A percentile compares a stretch with the other conserved stretches of the same genome.
Evolutionary conservation across 1,139 yeast species (phyloP).

Genomic region (Geotrichum klebahnii): DNA sequence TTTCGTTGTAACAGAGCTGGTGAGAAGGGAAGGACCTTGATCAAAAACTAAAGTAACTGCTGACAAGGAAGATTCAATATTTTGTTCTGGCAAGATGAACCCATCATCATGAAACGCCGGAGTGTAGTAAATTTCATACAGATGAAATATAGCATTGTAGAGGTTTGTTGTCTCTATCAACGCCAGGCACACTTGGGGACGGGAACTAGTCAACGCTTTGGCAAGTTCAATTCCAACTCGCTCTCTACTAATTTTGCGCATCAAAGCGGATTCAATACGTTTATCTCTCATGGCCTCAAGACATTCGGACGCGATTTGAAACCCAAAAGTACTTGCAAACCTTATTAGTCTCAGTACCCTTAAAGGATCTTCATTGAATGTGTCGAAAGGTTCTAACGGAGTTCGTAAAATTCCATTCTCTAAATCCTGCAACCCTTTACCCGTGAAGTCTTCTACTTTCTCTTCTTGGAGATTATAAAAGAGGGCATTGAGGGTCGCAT

Average conservation of each 20-base stretch:
- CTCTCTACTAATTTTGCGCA: constrained; percentile 78
- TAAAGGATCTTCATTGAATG: constrained; percentile 90
- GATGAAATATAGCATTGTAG: constrained; percentile 54
- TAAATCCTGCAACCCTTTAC: constrained; percentile 67
- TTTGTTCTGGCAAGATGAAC: too few species aligned
- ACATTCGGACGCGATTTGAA: constrained; percentile 57
- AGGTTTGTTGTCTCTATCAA: constrained; percentile 55
- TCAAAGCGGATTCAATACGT: constrained; percentile 56
- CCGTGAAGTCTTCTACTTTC: constrained; percentile 79
- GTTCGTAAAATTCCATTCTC: constrained; percentile 70
- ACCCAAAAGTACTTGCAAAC: constrained; percentile 77
- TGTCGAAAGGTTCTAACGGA: constrained; percentile 76
- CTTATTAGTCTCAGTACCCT: constrained; percentile 79
- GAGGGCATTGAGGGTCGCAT: constrained; percentile 86
- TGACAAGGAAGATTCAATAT: too few species aligned
- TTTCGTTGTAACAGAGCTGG: too few species aligned
- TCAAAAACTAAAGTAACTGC: too few species aligned
- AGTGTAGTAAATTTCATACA: constrained; percentile 17
- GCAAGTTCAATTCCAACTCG: constrained; percentile 82
- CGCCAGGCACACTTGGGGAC: constrained; percentile 62
- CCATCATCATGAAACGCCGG: too few species aligned
- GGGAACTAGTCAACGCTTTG: constrained; percentile 62
- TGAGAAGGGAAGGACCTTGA: too few species aligned
- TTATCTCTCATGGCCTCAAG: constrained; percentile 60
- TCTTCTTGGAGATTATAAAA: constrained; percentile 72